Conservation (phyloP, 2,329 filamentous ascomycete species). For the Fusarium torreyae region DNA sequence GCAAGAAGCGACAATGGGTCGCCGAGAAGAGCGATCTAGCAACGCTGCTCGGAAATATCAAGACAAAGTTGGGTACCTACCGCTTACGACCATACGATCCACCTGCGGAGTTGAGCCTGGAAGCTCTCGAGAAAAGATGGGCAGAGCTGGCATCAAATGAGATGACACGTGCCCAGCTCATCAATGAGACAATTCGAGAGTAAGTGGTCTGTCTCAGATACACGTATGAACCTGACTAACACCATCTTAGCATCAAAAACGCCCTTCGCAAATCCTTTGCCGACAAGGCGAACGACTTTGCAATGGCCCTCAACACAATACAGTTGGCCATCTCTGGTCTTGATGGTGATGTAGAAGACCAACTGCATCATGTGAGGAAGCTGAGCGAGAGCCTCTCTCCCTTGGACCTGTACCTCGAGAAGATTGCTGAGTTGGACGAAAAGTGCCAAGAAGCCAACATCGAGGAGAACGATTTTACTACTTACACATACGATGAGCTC, state of each 20-base stretch:
- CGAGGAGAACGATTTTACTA: constrained; percentile 99
- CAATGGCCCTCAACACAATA: constrained; percentile 93
- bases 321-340: constrained; percentile 96
- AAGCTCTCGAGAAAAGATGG: constrained; percentile 89
- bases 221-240: constrained; percentile 49
- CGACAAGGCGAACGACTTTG: constrained; percentile 98
- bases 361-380: constrained; percentile 87
- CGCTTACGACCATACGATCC: constrained; percentile 92
- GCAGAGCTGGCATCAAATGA: constrained; percentile 83
- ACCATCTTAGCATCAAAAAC: constrained; percentile 84
- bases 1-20: constrained; percentile 94
- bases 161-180: constrained; percentile 89
- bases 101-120: constrained; percentile 84
- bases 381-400: constrained; percentile 89
- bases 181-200: constrained; percentile 98
- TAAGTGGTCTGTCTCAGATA: constrained; percentile 59
- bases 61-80: constrained; percentile 97
- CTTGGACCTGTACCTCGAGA: constrained; percentile 90
- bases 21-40: constrained; percentile 97
- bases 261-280: constrained; percentile 92
- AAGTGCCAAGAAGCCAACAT: constrained; percentile 98
- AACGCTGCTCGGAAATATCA: constrained; percentile 95
- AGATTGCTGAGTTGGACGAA: constrained; percentile 87
- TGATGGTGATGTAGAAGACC: constrained; percentile 96
- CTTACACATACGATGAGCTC: constrained; percentile 97